Evolutionary conservation across 1,284 basidiomycete species (phyloP), one percentile per base, ranked within the genome.

Genomic region (Rhodotorula sp.): DNA sequence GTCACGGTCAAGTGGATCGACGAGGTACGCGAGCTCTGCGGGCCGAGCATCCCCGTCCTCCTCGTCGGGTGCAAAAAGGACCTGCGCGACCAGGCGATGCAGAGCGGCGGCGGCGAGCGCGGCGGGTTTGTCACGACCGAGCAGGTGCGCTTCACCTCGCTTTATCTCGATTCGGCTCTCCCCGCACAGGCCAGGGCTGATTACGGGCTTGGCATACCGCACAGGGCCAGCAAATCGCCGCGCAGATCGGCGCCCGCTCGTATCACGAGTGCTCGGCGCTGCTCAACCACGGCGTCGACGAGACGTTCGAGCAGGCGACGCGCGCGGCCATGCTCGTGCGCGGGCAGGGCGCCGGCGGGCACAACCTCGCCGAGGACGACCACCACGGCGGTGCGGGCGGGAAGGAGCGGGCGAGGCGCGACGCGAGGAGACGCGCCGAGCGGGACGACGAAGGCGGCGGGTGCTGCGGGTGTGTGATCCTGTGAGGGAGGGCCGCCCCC

Each of bases 1-100:
- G 95, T 98, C 25, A 87, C 89, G 25, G 89, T 90, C 74, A 97
- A 98, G 91, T 98, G 96, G 96, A 97, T 95, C 81, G 92, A 95
- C 82, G 94, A 97, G 84, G 94, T 97, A 8, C 89, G 93, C 74
- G 89, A 87, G 42, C 94, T 96, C 79, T 97, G 94, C 81, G 94
- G 94, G 0, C 77, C 78, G 48, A 76, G 79, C n/a, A 83, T 85
- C 56, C 84, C 85, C 1, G 84, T 85, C n/a, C 78, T 85, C 19
- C 81, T 85, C 27, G 84, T 85, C 8, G 84, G 83, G 13, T 77
- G 72, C 63, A 80, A 80, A 72, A 77, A 68, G 58, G 80, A 80
- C 68, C 60, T 80, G 64, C 61, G 80, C 46, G 80, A 80, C 60
- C 63, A 64, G 56, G 73, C 61, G 25, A 64, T 45, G 70, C 68